phyloP scores from a whole-genome alignment of 2,329 filamentous ascomycete genomes.

The Cladorrhinum sp. region DNA sequence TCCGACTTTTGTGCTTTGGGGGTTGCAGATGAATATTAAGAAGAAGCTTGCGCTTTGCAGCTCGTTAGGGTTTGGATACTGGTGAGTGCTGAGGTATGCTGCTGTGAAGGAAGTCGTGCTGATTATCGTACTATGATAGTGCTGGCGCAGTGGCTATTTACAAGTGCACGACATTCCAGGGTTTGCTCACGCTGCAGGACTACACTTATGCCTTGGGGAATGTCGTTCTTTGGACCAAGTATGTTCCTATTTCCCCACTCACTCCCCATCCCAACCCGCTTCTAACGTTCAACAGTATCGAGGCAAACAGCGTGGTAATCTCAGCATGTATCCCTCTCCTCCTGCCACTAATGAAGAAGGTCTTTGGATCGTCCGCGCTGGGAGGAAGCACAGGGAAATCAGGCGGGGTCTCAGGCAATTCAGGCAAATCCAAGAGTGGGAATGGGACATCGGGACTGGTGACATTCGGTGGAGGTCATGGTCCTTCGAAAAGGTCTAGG shows the following conservation, averaged over 20 bases:
- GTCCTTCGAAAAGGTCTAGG: too few relatives aligned
- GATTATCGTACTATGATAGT: slow-evolving; percentile 18
- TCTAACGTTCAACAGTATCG: slow-evolving; percentile 14
- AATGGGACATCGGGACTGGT: too few relatives aligned
- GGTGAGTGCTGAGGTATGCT: slow-evolving; percentile 28
- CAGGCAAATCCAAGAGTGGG: not conserved
- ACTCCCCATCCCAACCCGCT: too few relatives aligned
- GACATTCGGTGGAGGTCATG: too few relatives aligned
- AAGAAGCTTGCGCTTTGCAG: slow-evolving; percentile 41
- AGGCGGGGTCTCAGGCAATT: not conserved
- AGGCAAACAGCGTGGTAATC: slow-evolving; percentile 28
- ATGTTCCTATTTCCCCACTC: too few relatives aligned
- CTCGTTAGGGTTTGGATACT: slow-evolving; percentile 39
- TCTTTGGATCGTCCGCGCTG: slow-evolving; percentile 18
- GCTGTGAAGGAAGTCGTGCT: too few relatives aligned
- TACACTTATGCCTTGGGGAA: slow-evolving; percentile 39
- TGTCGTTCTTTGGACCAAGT: slow-evolving; percentile 44
- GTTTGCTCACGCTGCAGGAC: slow-evolving; percentile 27
- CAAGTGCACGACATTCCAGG: slow-evolving; percentile 32
- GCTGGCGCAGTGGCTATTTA: slow-evolving; percentile 31
- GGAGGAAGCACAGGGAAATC: slow-evolving; percentile 7
- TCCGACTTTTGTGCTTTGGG: slow-evolving; percentile 37
- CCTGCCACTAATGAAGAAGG: slow-evolving; percentile 25
- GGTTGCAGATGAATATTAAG: slow-evolving; percentile 36
- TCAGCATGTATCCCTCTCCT: slow-evolving; percentile 29